Evolutionary conservation across 179 eudicot species (phyloP), one percentile per base, ranked within the genome.

Genomic region (Spinacia oleracea): DNA sequence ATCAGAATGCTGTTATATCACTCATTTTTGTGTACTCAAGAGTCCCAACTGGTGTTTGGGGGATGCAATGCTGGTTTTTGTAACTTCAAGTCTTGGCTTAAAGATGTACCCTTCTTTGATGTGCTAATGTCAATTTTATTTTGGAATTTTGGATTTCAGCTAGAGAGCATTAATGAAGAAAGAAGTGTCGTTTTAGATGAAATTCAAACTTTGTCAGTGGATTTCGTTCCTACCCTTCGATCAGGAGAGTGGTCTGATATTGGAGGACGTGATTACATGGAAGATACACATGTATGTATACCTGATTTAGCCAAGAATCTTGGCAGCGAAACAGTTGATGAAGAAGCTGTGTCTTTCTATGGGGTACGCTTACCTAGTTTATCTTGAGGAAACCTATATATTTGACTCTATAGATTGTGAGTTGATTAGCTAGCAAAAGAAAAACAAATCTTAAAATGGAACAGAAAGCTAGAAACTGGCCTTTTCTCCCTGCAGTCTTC

Each of bases 211-310:
- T 73, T 80, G 51, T 59, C 79, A 9, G 38, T 66, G 23, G 88
- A 86, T 21, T 94, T 90, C 77, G 48, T 85, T 38, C 99, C 97
- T 32, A 56, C 76, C 60, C 91, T 94, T 50, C 88, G 99, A 70
- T 91, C 98, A 72, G 99, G 99, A 68, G 99, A 90, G 73, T 96
- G 96, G 93, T 86, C 93, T 69, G 98, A 96, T 80, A 94, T 96
- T 64, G 98, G 98, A 77, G 86, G 85, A 16, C 93, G 99, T 31
- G 72, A 77, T 63, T 74, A 87, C 79, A 96, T 96, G 98, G 99
- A 94, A 75, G 98, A 96, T 81, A 91, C 99, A 35, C 97, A 96
- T 82, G 84, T 92, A 14, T 94, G 97, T 67, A 96, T 96, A 58
- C 63, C 83, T 6, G 91, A 96, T 79, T 80, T 96, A 50, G 96